A percentile compares a stretch with the other conserved stretches of the same genome.
These are phyloP conservation scores for Adenanthera pavonina DNA, from an alignment of 306 rosid species.

Conservation along the genomic window DNA sequence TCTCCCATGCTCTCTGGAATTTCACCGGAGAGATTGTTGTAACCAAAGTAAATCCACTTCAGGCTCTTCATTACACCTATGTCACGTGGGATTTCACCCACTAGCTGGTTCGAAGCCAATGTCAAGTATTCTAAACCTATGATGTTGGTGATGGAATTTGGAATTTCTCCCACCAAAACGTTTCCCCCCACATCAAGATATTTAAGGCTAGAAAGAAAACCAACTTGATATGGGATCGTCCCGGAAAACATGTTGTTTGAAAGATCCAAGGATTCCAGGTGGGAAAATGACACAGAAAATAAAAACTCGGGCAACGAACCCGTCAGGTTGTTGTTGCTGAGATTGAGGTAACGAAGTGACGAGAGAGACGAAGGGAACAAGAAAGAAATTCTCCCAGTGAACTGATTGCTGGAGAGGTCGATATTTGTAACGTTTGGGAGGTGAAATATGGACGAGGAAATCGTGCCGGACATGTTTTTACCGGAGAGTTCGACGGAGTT, in stretches of 20 bases:
- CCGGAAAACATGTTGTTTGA: conserved; percentile 93
- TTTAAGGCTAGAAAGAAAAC: conserved; percentile 53
- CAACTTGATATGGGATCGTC: conserved; percentile 60
- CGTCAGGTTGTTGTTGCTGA: conserved; percentile 84
- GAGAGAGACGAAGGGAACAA: conserved; percentile 40
- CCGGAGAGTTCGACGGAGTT: conserved; percentile 58
- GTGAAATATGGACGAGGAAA: conserved; percentile 59
- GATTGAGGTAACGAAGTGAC: conserved; percentile 67
- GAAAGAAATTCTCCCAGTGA: conserved; percentile 49
- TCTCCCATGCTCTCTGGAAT: conserved; percentile 75
- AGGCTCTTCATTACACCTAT: conserved; percentile 60
- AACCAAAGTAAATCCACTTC: conserved; percentile 85
- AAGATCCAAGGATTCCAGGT: conserved; percentile 67
- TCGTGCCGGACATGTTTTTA: conserved; percentile 68
- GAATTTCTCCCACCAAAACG: conserved; percentile 66
- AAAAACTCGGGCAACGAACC: conserved; percentile 64
- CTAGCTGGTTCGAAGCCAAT: conserved; percentile 81
- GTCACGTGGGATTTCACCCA: conserved; percentile 62
- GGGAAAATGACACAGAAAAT: conserved; percentile 37
- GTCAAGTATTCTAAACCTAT: conserved; percentile 65
- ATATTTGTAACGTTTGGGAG: conserved; percentile 53
- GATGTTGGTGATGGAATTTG: conserved; percentile 64
- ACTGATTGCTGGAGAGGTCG: conserved; percentile 82
- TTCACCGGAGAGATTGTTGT: conserved; percentile 81
- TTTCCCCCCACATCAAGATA: conserved; percentile 92